phyloP scores from a whole-genome alignment of 768 basidiomycete genomes.

The Termitomyces sp. region DNA sequence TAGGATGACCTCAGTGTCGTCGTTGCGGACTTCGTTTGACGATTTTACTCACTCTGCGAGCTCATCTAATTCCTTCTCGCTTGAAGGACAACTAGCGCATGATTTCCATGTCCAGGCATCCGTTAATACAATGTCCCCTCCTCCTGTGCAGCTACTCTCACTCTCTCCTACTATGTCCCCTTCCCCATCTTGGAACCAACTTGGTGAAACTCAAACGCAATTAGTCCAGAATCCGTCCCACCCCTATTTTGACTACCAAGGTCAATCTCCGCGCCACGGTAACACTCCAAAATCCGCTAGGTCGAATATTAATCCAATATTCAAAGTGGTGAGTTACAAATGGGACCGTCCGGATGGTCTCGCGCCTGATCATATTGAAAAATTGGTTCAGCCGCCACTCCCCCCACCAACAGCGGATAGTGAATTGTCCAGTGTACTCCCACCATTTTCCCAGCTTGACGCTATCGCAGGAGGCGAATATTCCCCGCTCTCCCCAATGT shows the following conservation, averaged over 20 bases:
- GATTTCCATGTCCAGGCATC: constrained; percentile 73
- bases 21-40: constrained; percentile 66
- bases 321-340: constrained; percentile 77
- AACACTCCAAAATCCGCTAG: constrained; percentile 60
- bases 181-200: constrained; percentile 49
- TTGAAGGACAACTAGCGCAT: constrained; percentile 69
- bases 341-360: constrained; percentile 31
- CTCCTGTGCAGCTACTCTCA: constrained; percentile 69
- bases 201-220: constrained; percentile 29
- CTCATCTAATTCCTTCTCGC: constrained; percentile 74
- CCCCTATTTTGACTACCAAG: constrained; percentile 44
- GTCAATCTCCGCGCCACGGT: constrained; percentile 57
- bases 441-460: constrained; percentile 74
- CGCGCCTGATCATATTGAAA: constrained; percentile 26
- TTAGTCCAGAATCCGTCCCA: constrained; percentile 28
- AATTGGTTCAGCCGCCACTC: constrained; percentile 45
- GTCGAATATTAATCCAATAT: constrained; percentile 78
- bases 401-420: constrained; percentile 36
- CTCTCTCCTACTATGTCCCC: constrained; percentile 60
- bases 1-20: constrained; percentile 73
- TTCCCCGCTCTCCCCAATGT: constrained; percentile 71
- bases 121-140: constrained; percentile 66
- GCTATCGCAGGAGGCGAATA: constrained; percentile 78
- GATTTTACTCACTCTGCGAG: constrained; percentile 70
- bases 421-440: constrained; percentile 19